These are phyloP conservation scores for Pharus latifolius DNA, from an alignment of 176 grass and related monocot species.

Conservation along the genomic window DNA sequence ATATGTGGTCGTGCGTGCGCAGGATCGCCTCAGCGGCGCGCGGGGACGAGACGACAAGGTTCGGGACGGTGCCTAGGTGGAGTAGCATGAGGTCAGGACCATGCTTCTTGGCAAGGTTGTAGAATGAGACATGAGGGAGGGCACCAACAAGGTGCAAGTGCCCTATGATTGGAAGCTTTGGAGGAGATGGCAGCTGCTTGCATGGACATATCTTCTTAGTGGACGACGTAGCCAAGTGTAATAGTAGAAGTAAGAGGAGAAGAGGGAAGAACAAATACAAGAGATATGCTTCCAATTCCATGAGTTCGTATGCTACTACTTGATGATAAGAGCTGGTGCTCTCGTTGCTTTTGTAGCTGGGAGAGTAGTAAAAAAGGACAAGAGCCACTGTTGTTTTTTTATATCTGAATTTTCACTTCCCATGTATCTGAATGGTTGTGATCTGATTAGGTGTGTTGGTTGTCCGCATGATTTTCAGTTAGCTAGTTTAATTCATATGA, in stretches of 20 bases:
- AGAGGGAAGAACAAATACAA: not conserved
- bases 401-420: too few species aligned
- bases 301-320: too few species aligned
- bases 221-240: not conserved
- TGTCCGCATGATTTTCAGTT: too few species aligned
- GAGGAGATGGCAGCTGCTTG: slow-evolving; percentile 11
- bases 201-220: not conserved
- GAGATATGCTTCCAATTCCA: too few species aligned
- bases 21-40: slow-evolving; percentile 13
- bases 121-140: not conserved
- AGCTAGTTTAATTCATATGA: too few species aligned
- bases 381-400: too few species aligned
- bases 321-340: too few species aligned
- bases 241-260: not conserved
- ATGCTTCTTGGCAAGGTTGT: slow-evolving; percentile 3
- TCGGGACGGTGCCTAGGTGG: slow-evolving; percentile 15
- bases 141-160: slow-evolving; percentile 16
- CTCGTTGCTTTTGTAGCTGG: too few species aligned
- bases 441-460: too few species aligned
- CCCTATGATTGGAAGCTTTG: slow-evolving; percentile 18
- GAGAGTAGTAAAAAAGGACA: too few species aligned
- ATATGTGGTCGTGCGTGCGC: slow-evolving; percentile 20
- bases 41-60: slow-evolving; percentile 19
- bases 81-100: slow-evolving; percentile 18
- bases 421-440: too few species aligned